These are phyloP conservation scores for Geotrichum carabidarum DNA, from an alignment of 1,139 yeast species.

Conservation along the genomic window DNA sequence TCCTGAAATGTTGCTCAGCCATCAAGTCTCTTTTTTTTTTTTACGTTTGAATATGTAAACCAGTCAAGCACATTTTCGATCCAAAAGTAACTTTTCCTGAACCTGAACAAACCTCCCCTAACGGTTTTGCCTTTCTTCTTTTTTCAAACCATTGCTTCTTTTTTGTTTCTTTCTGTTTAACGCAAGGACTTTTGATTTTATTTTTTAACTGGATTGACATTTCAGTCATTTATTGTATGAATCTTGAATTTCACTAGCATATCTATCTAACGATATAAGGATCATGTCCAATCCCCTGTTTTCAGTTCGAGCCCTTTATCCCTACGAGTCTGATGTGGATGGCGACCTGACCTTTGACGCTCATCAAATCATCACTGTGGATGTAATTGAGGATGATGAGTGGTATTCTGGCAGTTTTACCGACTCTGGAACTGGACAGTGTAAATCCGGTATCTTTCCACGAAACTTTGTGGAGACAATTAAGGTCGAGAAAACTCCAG, in stretches of 20 bases:
- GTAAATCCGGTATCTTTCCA: conserved; percentile 75
- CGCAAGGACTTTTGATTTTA: not conserved
- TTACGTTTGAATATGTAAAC: too few relatives aligned
- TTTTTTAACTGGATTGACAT: not conserved
- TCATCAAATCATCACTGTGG: conserved; percentile 69
- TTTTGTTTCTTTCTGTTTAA: not conserved
- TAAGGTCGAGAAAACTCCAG: not conserved
- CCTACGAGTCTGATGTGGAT: conserved; percentile 70
- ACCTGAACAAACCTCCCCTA: not conserved
- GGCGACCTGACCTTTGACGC: conserved; percentile 73
- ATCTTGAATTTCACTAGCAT: not conserved
- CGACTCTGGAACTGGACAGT: conserved; percentile 39
- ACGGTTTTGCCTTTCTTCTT: not conserved
- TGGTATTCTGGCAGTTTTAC: conserved; percentile 76
- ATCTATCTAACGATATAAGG: not conserved
- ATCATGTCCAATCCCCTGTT: conserved; percentile 45
- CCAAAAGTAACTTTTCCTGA: too few relatives aligned
- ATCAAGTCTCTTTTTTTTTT: too few relatives aligned
- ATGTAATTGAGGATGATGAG: conserved; percentile 77
- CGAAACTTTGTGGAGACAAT: conserved; percentile 63
- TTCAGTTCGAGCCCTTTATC: conserved; percentile 62
- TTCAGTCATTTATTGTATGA: not conserved
- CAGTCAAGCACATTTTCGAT: too few relatives aligned
- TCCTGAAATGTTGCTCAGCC: too few relatives aligned
- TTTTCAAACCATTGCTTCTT: not conserved